Conservation (phyloP, 352 stramenopile species). For the Globisporangium nagaii region DNA sequence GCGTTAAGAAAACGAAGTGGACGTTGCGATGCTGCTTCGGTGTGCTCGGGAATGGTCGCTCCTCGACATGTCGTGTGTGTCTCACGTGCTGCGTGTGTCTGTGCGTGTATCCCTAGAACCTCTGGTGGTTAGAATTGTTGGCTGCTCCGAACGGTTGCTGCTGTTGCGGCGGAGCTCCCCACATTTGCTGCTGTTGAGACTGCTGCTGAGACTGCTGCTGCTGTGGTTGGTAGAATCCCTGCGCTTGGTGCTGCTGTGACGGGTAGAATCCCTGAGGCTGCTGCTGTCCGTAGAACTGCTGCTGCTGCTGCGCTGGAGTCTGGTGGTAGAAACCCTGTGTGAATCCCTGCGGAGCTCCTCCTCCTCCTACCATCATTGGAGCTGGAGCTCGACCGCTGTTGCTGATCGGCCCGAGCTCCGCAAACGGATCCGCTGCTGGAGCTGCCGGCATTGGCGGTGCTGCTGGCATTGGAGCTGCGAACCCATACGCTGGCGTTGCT, state of each 20-base stretch:
- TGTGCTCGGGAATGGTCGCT: too few species aligned
- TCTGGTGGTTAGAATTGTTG: slow-evolving; percentile 4
- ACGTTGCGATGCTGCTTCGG: too few species aligned
- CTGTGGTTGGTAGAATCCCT: slow-evolving; percentile 21
- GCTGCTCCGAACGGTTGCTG: slow-evolving; percentile 7
- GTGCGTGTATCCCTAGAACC: slow-evolving; percentile 2
- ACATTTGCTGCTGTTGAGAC: slow-evolving; percentile 32
- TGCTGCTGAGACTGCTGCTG: slow-evolving; percentile 19
- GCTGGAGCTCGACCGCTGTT: neutral
- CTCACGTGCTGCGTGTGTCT: too few species aligned
- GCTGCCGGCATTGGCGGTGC: slow-evolving; percentile 9
- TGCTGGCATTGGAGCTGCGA: slow-evolving; percentile 15
- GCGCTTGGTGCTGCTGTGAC: slow-evolving; percentile 2
- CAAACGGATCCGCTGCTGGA: slow-evolving; percentile 44
- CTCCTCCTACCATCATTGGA: slow-evolving; percentile 3
- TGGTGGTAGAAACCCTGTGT: slow-evolving; percentile 7
- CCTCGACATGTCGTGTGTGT: too few species aligned
- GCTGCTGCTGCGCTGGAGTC: slow-evolving; percentile 5
- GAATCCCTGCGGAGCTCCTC: slow-evolving; percentile 12
- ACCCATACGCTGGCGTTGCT: slow-evolving; percentile 23
- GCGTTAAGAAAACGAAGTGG: too few species aligned
- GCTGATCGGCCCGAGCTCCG: slow-evolving; percentile 20
- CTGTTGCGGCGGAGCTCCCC: slow-evolving; percentile 12
- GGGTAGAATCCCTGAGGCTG: slow-evolving; percentile 16
- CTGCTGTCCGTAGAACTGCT: slow-evolving; percentile 14